These are phyloP conservation scores for Parvularia atlantis DNA, from an alignment of 78 protist genomes.

Conservation along the genomic window DNA sequence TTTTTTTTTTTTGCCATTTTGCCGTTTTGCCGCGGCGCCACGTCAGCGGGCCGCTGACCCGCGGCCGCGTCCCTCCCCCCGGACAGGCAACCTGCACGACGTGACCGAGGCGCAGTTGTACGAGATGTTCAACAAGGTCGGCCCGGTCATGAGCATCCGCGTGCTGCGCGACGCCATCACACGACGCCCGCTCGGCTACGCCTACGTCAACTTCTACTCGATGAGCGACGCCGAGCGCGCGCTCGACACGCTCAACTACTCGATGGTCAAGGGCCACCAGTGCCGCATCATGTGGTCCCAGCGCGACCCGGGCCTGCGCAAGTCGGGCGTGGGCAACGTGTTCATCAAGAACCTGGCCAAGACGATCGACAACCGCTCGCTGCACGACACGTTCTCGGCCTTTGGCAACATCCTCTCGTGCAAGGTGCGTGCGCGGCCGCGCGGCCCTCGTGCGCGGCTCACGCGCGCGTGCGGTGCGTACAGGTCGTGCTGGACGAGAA, in stretches of 20 bases:
- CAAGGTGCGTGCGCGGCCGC: constrained; percentile 41
- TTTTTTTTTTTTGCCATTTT: too few relatives aligned
- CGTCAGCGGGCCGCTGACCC: too few relatives aligned
- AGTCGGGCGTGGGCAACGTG: constrained; percentile 91
- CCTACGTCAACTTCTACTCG: constrained; percentile 92
- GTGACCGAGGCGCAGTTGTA: constrained; percentile 77
- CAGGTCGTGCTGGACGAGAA: constrained; percentile 59
- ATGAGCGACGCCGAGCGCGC: constrained; percentile 86
- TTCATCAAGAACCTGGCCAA: constrained; percentile 90
- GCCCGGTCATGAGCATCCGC: constrained; percentile 83
- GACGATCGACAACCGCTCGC: constrained; percentile 73
- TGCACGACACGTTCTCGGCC: constrained; percentile 73
- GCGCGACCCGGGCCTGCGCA: constrained; percentile 91
- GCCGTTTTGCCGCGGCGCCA: too few relatives aligned
- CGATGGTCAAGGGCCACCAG: constrained; percentile 65
- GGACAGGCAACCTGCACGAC: constrained; percentile 77
- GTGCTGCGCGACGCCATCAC: constrained; percentile 88
- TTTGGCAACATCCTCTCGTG: constrained; percentile 75
- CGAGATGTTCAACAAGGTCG: constrained; percentile 79
- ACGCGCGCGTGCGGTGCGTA: too few relatives aligned
- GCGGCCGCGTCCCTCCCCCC: constrained; percentile 49
- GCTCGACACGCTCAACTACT: constrained; percentile 87
- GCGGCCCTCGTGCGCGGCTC: too few relatives aligned
- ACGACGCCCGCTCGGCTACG: constrained; percentile 89
- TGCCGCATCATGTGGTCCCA: constrained; percentile 96